phyloP scores from a whole-genome alignment of 768 basidiomycete species.

The Lactifluus piperatus region DNA sequence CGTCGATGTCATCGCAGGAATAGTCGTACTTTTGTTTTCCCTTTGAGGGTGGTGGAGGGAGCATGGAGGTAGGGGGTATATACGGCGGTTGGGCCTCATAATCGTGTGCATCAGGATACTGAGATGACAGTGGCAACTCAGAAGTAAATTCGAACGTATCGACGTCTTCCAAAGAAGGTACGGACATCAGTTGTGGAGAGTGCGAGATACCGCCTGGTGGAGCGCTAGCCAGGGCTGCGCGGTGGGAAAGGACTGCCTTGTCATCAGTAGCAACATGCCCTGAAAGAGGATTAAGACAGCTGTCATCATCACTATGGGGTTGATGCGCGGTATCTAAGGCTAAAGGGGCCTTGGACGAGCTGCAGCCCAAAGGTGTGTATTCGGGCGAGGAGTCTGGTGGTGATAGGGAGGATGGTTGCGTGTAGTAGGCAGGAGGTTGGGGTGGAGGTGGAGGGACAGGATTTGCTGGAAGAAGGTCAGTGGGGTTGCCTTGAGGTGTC shows the following conservation, averaged over 20 bases:
- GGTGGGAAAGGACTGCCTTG: conserved; percentile 28
- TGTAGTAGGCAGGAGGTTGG: conserved; percentile 18
- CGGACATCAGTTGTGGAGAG: background rate
- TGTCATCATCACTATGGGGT: background rate
- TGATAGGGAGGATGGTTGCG: background rate
- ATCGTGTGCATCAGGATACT: background rate
- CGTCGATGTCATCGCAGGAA: conserved; percentile 2
- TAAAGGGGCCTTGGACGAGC: conserved; percentile 1
- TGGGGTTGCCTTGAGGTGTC: background rate
- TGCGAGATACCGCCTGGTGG: background rate
- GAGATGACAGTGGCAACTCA: background rate
- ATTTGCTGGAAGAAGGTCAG: background rate
- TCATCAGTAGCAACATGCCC: conserved; percentile 33
- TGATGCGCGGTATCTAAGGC: background rate
- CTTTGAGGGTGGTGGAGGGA: conserved; percentile 18
- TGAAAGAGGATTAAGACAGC: conserved; percentile 12
- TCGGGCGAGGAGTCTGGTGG: background rate
- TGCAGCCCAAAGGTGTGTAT: background rate
- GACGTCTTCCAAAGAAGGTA: conserved; percentile 17
- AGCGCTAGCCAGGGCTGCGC: conserved; percentile 24
- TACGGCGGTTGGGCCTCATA: conserved; percentile 15
- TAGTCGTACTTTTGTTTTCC: conserved; percentile 17
- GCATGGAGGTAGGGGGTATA: conserved; percentile 3
- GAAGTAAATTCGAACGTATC: background rate
- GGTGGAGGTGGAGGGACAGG: background rate